Percentiles rank a stretch among this genome's conserved stretches.
phyloP scores from a whole-genome alignment of 2,329 filamentous ascomycete genomes.

The Fusarium robinianum region DNA sequence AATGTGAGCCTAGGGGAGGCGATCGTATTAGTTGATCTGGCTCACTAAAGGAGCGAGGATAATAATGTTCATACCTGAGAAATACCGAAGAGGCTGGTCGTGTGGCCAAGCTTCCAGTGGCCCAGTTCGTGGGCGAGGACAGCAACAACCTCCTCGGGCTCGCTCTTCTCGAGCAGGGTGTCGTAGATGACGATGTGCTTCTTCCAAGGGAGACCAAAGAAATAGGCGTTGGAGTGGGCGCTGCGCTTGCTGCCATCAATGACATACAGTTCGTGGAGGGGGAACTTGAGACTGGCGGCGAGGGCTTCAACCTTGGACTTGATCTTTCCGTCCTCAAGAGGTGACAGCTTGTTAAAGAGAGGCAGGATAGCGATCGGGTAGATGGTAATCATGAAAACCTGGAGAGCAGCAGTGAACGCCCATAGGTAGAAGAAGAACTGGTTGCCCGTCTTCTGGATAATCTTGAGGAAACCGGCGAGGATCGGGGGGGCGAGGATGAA shows the following conservation, averaged over 20 bases:
- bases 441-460: slow-evolving; percentile 91
- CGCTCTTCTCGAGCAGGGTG: slow-evolving; percentile 93
- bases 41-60: not conserved
- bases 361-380: slow-evolving; percentile 94
- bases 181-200: slow-evolving; percentile 99
- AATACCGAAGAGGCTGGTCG: slow-evolving; percentile 86
- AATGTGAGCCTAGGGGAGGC: slow-evolving; percentile 72
- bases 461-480: slow-evolving; percentile 88
- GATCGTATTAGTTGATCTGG: slow-evolving; percentile 38
- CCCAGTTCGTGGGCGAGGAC: slow-evolving; percentile 95
- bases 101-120: slow-evolving; percentile 96
- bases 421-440: slow-evolving; percentile 98
- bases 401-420: slow-evolving; percentile 86
- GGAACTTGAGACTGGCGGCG: slow-evolving; percentile 84
- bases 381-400: slow-evolving; percentile 93
- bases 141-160: slow-evolving; percentile 89
- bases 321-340: slow-evolving; percentile 82
- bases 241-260: slow-evolving; percentile 90
- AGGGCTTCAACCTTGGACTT: slow-evolving; percentile 87
- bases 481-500: slow-evolving; percentile 83
- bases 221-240: slow-evolving; percentile 89
- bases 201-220: slow-evolving; percentile 98
- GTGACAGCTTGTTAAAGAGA: slow-evolving; percentile 97
- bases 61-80: slow-evolving; percentile 63
- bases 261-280: slow-evolving; percentile 88